These are phyloP conservation scores for Cardamine chenopodiifolia DNA, from an alignment of 345 rosid species.

Conservation along the genomic window DNA sequence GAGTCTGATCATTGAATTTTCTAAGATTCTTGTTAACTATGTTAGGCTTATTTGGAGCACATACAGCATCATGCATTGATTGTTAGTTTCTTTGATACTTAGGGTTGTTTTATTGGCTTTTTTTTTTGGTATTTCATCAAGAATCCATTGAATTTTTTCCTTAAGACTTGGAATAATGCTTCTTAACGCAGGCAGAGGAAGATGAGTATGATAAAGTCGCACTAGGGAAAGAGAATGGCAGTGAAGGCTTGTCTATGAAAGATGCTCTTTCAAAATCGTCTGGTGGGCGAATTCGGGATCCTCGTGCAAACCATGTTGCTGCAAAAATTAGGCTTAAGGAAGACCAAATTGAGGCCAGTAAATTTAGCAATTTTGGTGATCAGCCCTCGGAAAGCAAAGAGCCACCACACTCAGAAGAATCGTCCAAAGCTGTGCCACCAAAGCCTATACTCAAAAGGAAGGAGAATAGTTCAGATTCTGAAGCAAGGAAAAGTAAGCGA, in stretches of 20 bases:
- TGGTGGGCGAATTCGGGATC: constrained; percentile 49
- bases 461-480: constrained; percentile 45
- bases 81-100: not conserved
- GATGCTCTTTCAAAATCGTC: constrained; percentile 46
- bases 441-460: constrained; percentile 72
- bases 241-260: constrained; percentile 57
- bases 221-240: constrained; percentile 55
- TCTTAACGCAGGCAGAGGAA: constrained; percentile 73
- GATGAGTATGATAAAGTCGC: constrained; percentile 83
- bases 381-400: constrained; percentile 37
- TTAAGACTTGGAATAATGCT: not conserved
- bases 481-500: constrained; percentile 54
- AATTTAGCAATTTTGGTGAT: constrained; percentile 32
- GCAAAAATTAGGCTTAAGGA: constrained; percentile 76
- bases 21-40: not conserved
- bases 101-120: not conserved
- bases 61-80: not conserved
- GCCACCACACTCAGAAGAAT: constrained; percentile 22
- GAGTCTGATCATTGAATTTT: not conserved
- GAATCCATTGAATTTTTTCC: not conserved
- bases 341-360: constrained; percentile 65
- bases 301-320: constrained; percentile 69
- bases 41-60: not conserved
- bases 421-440: constrained; percentile 26
- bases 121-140: not conserved